These are phyloP conservation scores for Moesziomyces parantarcticus DNA, from an alignment of 1,284 basidiomycete species.

Conservation along the genomic window DNA sequence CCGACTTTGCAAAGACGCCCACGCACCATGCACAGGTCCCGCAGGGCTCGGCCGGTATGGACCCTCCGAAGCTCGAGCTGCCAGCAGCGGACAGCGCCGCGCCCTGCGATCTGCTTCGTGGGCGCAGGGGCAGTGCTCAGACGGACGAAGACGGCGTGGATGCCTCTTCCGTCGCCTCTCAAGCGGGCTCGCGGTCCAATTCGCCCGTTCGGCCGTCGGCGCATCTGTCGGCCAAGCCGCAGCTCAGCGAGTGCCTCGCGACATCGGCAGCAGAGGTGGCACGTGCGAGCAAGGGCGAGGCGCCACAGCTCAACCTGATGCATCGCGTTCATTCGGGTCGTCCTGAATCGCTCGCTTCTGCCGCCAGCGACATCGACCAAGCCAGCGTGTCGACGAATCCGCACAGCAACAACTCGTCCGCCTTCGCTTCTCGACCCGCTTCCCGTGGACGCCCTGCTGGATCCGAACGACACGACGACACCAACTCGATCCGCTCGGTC, in stretches of 20 bases:
- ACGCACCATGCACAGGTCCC: slow-evolving; percentile 51
- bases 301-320: slow-evolving; percentile 42
- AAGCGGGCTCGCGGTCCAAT: slow-evolving; percentile 61
- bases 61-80: slow-evolving; percentile 52
- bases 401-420: slow-evolving; percentile 44
- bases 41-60: slow-evolving; percentile 29
- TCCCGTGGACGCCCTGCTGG: slow-evolving; percentile 27
- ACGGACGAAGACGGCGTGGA: slow-evolving; percentile 52
- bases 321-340: slow-evolving; percentile 35
- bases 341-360: slow-evolving; percentile 33
- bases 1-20: slow-evolving; percentile 55
- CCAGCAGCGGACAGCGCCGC: slow-evolving; percentile 22
- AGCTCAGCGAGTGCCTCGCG: slow-evolving; percentile 10
- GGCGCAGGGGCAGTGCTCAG: slow-evolving; percentile 28
- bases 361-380: slow-evolving; percentile 35
- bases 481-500: slow-evolving; percentile 37
- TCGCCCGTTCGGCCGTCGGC: slow-evolving; percentile 45
- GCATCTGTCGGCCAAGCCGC: slow-evolving; percentile 13
- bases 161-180: slow-evolving; percentile 60
- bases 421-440: slow-evolving; percentile 27
- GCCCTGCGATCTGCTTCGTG: slow-evolving; percentile 21
- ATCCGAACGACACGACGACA: slow-evolving; percentile 36
- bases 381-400: slow-evolving; percentile 44
- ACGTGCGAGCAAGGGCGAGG: slow-evolving; percentile 16
- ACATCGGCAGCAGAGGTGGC: slow-evolving; percentile 28